phyloP scores from a whole-genome alignment of 2,329 filamentous ascomycete genomes.

The Fusarium abutilonis region DNA sequence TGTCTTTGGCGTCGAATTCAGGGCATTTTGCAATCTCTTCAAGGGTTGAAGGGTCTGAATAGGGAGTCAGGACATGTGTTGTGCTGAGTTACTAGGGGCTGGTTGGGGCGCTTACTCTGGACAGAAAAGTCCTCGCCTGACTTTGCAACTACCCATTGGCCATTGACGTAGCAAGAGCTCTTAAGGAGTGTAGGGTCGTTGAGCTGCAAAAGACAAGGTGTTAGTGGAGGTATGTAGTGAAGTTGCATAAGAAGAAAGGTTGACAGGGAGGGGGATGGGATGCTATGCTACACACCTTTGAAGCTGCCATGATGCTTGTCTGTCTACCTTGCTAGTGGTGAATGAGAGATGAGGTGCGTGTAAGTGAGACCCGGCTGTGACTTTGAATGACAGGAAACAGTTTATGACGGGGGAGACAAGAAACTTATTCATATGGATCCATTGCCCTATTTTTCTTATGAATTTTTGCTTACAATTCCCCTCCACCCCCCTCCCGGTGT shows the following conservation, averaged over 20 bases:
- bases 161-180: conserved; percentile 76
- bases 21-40: conserved; percentile 75
- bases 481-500: conserved; percentile 25
- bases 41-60: conserved; percentile 74
- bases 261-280: conserved; percentile 14
- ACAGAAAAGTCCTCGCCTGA: conserved; percentile 80
- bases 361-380: conserved; percentile 16
- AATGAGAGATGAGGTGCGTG: conserved; percentile 1
- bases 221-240: conserved; percentile 27
- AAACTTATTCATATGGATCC: conserved; percentile 8
- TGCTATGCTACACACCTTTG: conserved; percentile 28
- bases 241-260: conserved; percentile 7
- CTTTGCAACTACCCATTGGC: conserved; percentile 77
- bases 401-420: conserved; percentile 14
- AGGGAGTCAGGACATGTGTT: conserved; percentile 20
- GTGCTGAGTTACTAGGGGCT: not conserved
- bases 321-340: conserved; percentile 1
- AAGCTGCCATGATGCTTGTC: conserved; percentile 33
- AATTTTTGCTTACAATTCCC: conserved; percentile 21
- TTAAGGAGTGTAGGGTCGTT: conserved; percentile 75
- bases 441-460: conserved; percentile 7
- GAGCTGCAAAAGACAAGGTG: conserved; percentile 53
- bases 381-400: conserved; percentile 10
- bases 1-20: conserved; percentile 76
- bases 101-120: conserved; percentile 57